Base-by-base conservation (phyloP, 2,329 filamentous ascomycete species). In the Cytospora piceae region DNA sequence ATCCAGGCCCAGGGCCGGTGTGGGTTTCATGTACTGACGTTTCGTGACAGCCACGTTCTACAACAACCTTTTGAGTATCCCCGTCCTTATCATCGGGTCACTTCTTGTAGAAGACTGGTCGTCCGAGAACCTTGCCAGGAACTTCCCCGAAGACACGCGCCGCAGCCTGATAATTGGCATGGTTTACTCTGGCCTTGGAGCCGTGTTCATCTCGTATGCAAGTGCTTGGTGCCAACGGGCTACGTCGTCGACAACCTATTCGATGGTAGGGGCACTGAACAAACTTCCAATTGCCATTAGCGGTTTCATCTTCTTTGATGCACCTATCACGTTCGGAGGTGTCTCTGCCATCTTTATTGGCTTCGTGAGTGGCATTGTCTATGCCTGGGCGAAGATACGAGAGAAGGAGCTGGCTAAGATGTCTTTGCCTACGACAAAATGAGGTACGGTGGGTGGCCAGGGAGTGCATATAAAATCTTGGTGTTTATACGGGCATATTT, bases 181-280 rank as follows among this genome's bases (percentile, higher is more conserved):
- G 91, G 81, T 98, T 73, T 91, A 98, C 79, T 97, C 95, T 9
- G 95, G 95, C 66, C 83, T 97, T 61, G 94, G 89, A 46, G 91
- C 94, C 58, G 93, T 98, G 74, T 96, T 97, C 81, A 99, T 99
- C 78, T 97, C 94, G 17, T 99, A 98, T 85, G 96, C 93, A 74
- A 97, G 94, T 20, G 95, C 95, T 42, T 98, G 95, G 95, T 98
- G 94, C 76, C 95, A 98, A 70, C 93, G 95, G 71, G 92, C 97
- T 70, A 98, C 95, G 8, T 96, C 93, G 0, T 97, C 94, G n/a
- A 98, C 95, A 9, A 98, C 95, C 3, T 99, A 98, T 83, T 96
- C 92, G 34, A 98, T 99, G 94, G 95, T 98, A 64, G 95, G 95
- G 68, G 92, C 94, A 24, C 84, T 98, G 74, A 99, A 99, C 86